Base-by-base conservation (phyloP, 192 early-diverging fungal genomes). In the Gaertneriomyces semiglobifer region DNA sequence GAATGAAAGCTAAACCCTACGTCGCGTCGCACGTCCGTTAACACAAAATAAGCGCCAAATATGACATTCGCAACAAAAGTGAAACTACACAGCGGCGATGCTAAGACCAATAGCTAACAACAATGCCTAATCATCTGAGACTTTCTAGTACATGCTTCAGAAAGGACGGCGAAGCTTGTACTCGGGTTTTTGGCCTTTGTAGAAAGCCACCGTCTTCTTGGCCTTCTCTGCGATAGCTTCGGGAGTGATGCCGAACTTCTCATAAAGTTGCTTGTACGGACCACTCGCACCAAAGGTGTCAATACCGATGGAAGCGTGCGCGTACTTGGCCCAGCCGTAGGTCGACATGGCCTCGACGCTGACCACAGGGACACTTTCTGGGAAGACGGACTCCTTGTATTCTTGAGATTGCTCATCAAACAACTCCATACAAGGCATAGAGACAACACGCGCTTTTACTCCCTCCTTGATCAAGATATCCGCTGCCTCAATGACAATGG, bases 301-400 rank as follows among this genome's bases (percentile, higher is more conserved):
- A 74, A 98, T 90, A 60, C 93, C 94, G 66, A 95, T 79, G 14
- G 88, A 84, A 25, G 81, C 84, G 79, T 97, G 95, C 11, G 93
- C 88, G 73, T 92, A 97, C 73, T 90, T 92, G 70, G 78, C 74
- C 94, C 96, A 98, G n/a, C 92, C 89, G 75, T 90, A 89, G 51
- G 91, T 92, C 44, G 81, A 59, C 74, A 92, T 74, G 2, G 91
- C 93, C 79, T 98, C 96, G 44, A 96, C 87, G 69, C 88, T 90
- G 54, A 96, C 77, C n/a, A 88, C 78, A 1, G 94, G 94, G 44
- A 95, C 74, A 9, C 90, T 90, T 16, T 81, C 77, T 0, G 84
- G 78, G 56, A 98, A 81, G n/a, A 98, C 93, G 7, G 75, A 74
- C 39, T 86, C 79, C 66, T 86, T 81, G 82, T 98, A 98, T 33